Conservation (phyloP, 768 basidiomycete genomes). For the Tylopilus rubrobrunneus region DNA sequence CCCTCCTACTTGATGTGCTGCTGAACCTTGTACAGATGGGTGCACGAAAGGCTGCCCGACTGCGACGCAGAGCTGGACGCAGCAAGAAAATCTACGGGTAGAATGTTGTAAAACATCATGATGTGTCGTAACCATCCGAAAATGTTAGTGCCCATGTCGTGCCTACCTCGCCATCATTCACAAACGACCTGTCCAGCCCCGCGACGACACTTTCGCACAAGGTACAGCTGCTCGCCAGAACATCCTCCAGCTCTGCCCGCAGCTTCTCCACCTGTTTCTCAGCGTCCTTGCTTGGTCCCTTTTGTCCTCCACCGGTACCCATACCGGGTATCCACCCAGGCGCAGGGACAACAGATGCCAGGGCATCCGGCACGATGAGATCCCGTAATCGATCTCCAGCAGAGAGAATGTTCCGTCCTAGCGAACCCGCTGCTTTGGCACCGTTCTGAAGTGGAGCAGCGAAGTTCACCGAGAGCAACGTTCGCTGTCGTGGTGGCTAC, state of each 20-base stretch:
- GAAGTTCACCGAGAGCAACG: conserved; percentile 76
- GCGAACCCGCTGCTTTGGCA: conserved; percentile 58
- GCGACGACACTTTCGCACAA: conserved; percentile 88
- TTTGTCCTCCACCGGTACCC: conserved; percentile 43
- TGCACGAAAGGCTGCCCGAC: conserved; percentile 68
- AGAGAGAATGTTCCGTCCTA: conserved; percentile 78
- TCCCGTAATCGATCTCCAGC: conserved; percentile 89
- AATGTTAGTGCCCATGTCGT: conserved; percentile 62
- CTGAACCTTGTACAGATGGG: conserved; percentile 56
- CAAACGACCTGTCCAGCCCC: conserved; percentile 84
- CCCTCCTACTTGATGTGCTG: background rate
- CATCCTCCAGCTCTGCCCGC: conserved; percentile 80
- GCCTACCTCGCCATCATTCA: conserved; percentile 73
- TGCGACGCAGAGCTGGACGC: conserved; percentile 68
- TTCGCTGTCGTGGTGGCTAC: conserved; percentile 53
- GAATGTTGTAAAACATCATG: conserved; percentile 6
- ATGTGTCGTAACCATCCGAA: background rate
- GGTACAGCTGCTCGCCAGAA: conserved; percentile 87
- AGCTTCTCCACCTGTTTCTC: conserved; percentile 68
- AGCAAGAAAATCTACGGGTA: conserved; percentile 75
- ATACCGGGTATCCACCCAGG: conserved; percentile 77
- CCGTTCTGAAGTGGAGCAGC: conserved; percentile 56
- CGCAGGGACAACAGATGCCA: conserved; percentile 78
- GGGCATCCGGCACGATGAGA: conserved; percentile 89
- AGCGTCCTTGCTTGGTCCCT: conserved; percentile 42